Percentiles rank a stretch among this genome's conserved stretches.
Evolutionary conservation across 176 grass and related monocot genomes (phyloP).

Genomic region (Urochloa ruziziensis): DNA sequence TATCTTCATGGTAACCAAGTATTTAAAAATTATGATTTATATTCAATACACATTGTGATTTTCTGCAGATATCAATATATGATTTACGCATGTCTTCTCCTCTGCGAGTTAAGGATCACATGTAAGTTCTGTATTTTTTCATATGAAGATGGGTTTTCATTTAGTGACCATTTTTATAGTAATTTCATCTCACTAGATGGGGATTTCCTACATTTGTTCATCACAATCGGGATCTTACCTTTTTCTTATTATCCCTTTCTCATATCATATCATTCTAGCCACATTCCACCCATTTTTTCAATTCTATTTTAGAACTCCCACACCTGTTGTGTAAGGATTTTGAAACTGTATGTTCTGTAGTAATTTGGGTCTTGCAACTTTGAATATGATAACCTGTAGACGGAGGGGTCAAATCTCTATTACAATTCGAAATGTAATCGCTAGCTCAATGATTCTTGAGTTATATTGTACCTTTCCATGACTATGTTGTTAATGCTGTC

Average conservation of each 20-base stretch:
- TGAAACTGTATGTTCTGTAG: not conserved
- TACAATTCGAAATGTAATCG: too few species aligned
- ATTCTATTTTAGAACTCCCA: not conserved
- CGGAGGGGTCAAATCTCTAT: too few species aligned
- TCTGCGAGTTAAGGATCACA: slow-evolving; percentile 90
- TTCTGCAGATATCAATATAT: slow-evolving; percentile 83
- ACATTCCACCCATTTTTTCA: not conserved
- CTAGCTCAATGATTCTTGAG: too few species aligned
- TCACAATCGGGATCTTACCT: not conserved
- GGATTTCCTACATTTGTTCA: not conserved
- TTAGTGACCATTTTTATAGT: not conserved
- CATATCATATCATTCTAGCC: not conserved
- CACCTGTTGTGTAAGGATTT: slow-evolving; percentile 1
- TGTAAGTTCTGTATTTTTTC: slow-evolving; percentile 56
- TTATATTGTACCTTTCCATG: too few species aligned
- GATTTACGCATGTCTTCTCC: slow-evolving; percentile 91
- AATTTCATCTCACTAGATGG: slow-evolving; percentile 19
- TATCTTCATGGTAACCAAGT: not conserved
- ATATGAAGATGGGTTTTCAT: not conserved
- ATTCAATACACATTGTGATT: slow-evolving; percentile 20
- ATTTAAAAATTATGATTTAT: not conserved
- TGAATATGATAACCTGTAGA: not conserved
- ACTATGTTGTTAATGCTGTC: not conserved
- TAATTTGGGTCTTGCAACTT: not conserved
- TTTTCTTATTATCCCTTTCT: not conserved